Evolutionary conservation across 2,329 filamentous ascomycete species (phyloP).

Genomic region (Paraconiothyrium sp.): DNA sequence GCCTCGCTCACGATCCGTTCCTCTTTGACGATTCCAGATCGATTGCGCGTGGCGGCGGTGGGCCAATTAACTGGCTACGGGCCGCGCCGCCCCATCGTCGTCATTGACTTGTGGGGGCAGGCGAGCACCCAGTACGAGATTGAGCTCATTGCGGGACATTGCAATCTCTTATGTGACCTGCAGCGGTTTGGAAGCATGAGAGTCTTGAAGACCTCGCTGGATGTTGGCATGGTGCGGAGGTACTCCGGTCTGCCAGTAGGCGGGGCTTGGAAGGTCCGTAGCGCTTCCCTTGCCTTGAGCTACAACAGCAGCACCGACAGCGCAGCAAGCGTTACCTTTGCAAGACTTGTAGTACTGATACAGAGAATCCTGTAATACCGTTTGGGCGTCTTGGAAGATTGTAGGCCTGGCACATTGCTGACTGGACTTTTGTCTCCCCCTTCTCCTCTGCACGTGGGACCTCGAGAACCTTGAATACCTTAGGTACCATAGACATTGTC

Average conservation of each 20-base stretch:
- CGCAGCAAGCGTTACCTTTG: neutral
- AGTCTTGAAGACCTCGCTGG: neutral
- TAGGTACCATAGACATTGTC: neutral
- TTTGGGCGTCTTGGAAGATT: neutral
- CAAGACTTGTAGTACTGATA: neutral
- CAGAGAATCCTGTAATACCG: neutral
- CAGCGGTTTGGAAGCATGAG: neutral
- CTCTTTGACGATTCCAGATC: neutral
- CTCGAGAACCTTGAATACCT: neutral
- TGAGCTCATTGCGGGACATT: neutral
- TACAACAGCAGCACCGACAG: neutral
- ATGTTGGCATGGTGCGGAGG: neutral
- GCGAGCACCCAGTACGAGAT: neutral
- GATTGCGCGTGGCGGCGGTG: neutral
- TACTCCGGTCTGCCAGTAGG: neutral
- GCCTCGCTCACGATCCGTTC: neutral
- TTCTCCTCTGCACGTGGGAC: neutral
- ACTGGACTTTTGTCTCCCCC: neutral
- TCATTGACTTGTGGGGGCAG: neutral
- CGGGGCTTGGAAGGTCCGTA: neutral
- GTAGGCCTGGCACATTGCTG: neutral
- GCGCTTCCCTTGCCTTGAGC: neutral
- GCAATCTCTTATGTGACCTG: neutral
- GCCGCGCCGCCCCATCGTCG: neutral
- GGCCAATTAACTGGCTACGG: neutral